These are phyloP conservation scores for Mimosa pudica DNA, from an alignment of 306 rosid species.

Conservation along the genomic window DNA sequence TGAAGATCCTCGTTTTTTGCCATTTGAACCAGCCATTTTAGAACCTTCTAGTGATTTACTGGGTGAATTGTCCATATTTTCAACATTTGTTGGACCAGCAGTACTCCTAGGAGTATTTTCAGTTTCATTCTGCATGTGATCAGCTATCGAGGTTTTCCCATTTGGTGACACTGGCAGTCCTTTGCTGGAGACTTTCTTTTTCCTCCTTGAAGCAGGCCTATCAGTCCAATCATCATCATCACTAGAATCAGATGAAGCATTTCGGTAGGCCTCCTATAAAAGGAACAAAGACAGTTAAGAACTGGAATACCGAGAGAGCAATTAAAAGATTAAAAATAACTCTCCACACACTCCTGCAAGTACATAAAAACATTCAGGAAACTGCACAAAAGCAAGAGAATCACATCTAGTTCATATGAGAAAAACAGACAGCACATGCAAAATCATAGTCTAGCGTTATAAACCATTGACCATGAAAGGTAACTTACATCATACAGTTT, in stretches of 20 bases:
- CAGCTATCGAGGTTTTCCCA: constrained; percentile 45
- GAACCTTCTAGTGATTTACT: constrained; percentile 47
- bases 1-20: constrained; percentile 49
- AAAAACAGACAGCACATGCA: constrained; percentile 24
- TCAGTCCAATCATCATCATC: constrained; percentile 77
- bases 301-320: constrained; percentile 23
- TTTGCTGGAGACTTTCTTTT: constrained; percentile 37
- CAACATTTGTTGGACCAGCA: constrained; percentile 43
- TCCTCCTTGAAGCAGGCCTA: constrained; percentile 42
- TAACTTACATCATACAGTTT: constrained; percentile 93
- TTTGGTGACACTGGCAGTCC: constrained; percentile 42
- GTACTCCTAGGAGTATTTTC: constrained; percentile 43
- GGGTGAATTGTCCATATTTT: constrained; percentile 46
- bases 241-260: constrained; percentile 59
- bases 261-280: constrained; percentile 71
- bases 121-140: constrained; percentile 23
- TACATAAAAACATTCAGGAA: neutral
- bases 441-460: constrained; percentile 16
- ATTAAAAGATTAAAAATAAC: constrained; percentile 21
- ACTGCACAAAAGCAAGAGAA: neutral
- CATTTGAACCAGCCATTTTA: constrained; percentile 48
- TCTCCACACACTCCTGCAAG: neutral
- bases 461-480: constrained; percentile 31
- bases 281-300: constrained; percentile 38
- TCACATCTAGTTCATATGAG: constrained; percentile 27